Evolutionary conservation across 1,284 basidiomycete species (phyloP).

Genomic region (Agroathelia rolfsii): DNA sequence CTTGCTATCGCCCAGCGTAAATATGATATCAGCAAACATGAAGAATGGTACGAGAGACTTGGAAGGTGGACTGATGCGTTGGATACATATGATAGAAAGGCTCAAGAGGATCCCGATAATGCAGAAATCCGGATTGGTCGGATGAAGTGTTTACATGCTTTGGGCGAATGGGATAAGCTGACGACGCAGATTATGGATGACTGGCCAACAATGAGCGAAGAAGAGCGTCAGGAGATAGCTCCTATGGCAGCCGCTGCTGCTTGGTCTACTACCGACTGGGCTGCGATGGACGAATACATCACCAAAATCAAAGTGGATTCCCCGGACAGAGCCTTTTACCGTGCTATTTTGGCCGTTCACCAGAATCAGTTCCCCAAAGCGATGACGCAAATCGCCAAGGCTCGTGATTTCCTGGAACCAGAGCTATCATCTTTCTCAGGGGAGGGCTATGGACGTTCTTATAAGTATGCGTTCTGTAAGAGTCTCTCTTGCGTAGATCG

Average conservation of each 20-base stretch:
- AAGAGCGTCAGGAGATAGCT: constrained; percentile 87
- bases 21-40: constrained; percentile 81
- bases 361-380: constrained; percentile 94
- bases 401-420: constrained; percentile 89
- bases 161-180: constrained; percentile 96
- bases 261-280: constrained; percentile 97
- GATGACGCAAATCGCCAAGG: constrained; percentile 83
- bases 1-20: constrained; percentile 80
- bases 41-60: constrained; percentile 97
- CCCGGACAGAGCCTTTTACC: constrained; percentile 92
- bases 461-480: constrained; percentile 72
- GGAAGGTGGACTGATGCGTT: constrained; percentile 96
- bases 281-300: constrained; percentile 97
- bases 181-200: constrained; percentile 82
- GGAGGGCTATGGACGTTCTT: constrained; percentile 93
- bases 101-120: constrained; percentile 56
- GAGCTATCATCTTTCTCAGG: constrained; percentile 90
- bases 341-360: constrained; percentile 92
- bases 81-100: constrained; percentile 77
- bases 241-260: constrained; percentile 96
- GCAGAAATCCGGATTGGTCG: constrained; percentile 77
- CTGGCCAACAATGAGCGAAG: constrained; percentile 79
- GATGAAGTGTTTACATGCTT: constrained; percentile 93
- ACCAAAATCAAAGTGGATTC: constrained; percentile 90
- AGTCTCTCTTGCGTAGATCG: too few species aligned